Evolutionary conservation across 768 basidiomycete species (phyloP).

Genomic region (Boletus eberwhitei): DNA sequence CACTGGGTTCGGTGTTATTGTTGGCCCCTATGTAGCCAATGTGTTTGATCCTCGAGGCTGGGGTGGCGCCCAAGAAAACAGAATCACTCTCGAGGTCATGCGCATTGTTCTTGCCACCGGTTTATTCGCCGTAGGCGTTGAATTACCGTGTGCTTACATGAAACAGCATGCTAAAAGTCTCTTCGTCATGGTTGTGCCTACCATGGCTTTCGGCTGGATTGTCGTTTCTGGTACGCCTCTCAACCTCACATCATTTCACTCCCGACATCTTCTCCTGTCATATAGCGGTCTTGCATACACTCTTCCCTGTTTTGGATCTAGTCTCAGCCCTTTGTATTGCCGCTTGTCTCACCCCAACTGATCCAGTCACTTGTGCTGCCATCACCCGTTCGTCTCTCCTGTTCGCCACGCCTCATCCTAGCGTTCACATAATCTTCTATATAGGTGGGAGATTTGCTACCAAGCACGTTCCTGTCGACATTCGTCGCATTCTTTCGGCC

Average conservation of each 20-base stretch:
- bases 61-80: slow-evolving; percentile 50
- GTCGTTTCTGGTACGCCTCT: slow-evolving; percentile 57
- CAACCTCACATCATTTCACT: neutral
- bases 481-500: slow-evolving; percentile 78
- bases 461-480: slow-evolving; percentile 66
- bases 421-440: neutral
- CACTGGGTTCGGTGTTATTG: slow-evolving; percentile 56
- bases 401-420: neutral
- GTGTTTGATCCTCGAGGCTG: slow-evolving; percentile 78
- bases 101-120: slow-evolving; percentile 87
- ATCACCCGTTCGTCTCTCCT: slow-evolving; percentile 54
- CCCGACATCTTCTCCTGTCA: neutral
- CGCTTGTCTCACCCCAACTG: slow-evolving; percentile 90
- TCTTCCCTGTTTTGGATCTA: slow-evolving; percentile 72
- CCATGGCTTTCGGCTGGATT: slow-evolving; percentile 85
- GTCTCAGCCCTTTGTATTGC: slow-evolving; percentile 82
- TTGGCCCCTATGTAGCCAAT: slow-evolving; percentile 70
- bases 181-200: slow-evolving; percentile 68
- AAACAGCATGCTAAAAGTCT: slow-evolving; percentile 71
- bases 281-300: slow-evolving; percentile 57
- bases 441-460: slow-evolving; percentile 68
- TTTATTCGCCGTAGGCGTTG: slow-evolving; percentile 93
- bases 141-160: slow-evolving; percentile 86
- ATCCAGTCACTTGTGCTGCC: slow-evolving; percentile 87
- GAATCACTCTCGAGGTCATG: slow-evolving; percentile 85